Conservation (phyloP, 1,284 basidiomycete species). For the Thelephora terrestris region DNA sequence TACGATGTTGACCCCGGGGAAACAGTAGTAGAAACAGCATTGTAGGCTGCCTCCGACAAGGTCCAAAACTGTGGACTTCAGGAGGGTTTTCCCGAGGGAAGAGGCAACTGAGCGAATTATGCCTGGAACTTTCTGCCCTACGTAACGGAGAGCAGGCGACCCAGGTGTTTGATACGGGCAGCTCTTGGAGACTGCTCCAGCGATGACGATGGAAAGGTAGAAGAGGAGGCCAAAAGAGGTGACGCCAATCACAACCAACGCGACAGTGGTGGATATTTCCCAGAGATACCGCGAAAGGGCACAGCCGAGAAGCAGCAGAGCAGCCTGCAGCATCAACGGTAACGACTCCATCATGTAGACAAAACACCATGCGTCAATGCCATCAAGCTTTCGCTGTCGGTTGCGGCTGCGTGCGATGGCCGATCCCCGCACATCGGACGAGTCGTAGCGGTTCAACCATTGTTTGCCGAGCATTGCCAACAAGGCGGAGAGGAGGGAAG, state of each 20-base stretch:
- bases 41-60: too few species aligned
- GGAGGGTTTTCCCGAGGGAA: too few species aligned
- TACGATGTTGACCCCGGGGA: too few species aligned
- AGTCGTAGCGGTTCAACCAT: too few species aligned
- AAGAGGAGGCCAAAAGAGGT: neutral
- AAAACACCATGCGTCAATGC: constrained; percentile 1
- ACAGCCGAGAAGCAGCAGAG: constrained; percentile 1
- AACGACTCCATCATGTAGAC: neutral
- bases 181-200: neutral
- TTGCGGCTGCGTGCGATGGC: neutral
- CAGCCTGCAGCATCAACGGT: neutral
- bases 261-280: neutral
- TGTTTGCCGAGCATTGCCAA: too few species aligned
- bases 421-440: too few species aligned
- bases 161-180: constrained; percentile 3
- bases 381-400: neutral
- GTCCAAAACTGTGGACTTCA: too few species aligned
- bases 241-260: neutral
- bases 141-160: too few species aligned
- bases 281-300: constrained; percentile 1
- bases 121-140: neutral
- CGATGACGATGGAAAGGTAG: neutral
- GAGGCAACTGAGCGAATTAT: too few species aligned
- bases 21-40: too few species aligned
- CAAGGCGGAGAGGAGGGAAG: too few species aligned